Base-by-base conservation (phyloP, 2,329 filamentous ascomycete genomes). In the Epichloe baconii region DNA sequence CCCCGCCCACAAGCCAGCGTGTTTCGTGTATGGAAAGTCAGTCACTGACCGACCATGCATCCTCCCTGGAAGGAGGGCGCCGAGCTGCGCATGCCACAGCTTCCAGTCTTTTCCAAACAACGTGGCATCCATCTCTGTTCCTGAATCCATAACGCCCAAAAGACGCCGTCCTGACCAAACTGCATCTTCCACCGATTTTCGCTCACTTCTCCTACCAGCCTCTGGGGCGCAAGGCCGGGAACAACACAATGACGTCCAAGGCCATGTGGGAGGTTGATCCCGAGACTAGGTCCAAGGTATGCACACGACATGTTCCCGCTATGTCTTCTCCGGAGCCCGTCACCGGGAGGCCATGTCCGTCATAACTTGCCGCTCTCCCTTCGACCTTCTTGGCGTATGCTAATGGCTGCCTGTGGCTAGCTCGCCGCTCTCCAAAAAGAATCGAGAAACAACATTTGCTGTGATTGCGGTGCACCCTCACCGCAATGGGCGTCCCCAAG, bases 401-500 rank as follows among this genome's bases (percentile, higher is more conserved):
- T 47, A 15, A 47, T 52, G 55, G 53, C 52, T n/a, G 10, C 23
- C 26, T 1, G n/a, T 21, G 35, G 14, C 54, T 66, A 95, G 88
- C 83, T 98, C 65, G 82, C 89, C 57, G 82, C 88, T 55, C 88
- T 97, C 60, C 90, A 95, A 68, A 95, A 95, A 69, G 84, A 84
- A 60, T 85, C 88, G 60, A 83, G 84, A 60, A 98, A 98, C 71
- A 88, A 86, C 66, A 72, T 80, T 61, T 98, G 93, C 74, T 91
- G 90, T 73, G 93, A 98, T 72, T 98, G 93, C 76, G 83, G 83
- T 65, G 91, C 93, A 44, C 91, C 93, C 21, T 94, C 88, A 61
- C 93, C 93, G 56, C 93, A 98, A 85, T 98, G 93, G 93, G 91
- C 93, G 59, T 78, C 89, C 38, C 93, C 93, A 98, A 98, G 71